Base-by-base conservation (phyloP, 2,329 filamentous ascomycete genomes). In the Sporothrix brasiliensis region DNA sequence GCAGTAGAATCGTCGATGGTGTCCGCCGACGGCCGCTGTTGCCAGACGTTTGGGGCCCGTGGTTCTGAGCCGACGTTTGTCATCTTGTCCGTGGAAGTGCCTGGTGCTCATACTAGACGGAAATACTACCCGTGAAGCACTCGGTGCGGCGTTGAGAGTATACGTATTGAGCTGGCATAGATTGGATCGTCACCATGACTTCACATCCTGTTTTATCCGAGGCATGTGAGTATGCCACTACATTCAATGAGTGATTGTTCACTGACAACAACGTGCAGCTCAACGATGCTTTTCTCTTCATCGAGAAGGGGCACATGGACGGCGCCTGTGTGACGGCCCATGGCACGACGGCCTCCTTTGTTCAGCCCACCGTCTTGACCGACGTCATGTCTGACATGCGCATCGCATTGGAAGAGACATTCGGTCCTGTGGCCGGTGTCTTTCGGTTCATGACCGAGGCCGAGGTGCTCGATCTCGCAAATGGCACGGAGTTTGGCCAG, bases 361-460 rank as follows among this genome's bases (percentile, higher is more conserved):
- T 93, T 30, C 27, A 30, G 77, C 93, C 92, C 2, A 98, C 95
- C 0, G 91, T 98, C 56, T 88, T 99, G 72, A 90, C 91, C 10
- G 92, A 91, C 73, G 94, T 97, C 90, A 97, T 85, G 10, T 83
- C 86, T 70, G 89, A 94, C 53, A 98, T 98, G 95, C 86, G 87
- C 71, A 86, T 98, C 74, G 90, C 92, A 4, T 83, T 83, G 1
- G 94, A 98, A 80, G 95, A 99, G 84, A 99, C 94, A 0, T 99
- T 99, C 78, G 95, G 95, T 0, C 95, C 95, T 2, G 91, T 98
- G 0, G 94, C 94, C 0, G 94, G 92, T 0, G 81, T 98, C 14
- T 97, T 97, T 83, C 86, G 89, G 60, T 99, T 98, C 78, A 87
- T 92, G 60, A 93, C 90, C 0, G 95, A 98, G 81, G 89, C 91